Evolutionary conservation across 805 yeast species (phyloP), one percentile per base, ranked within the genome.

Genomic region (Yarrowia deformans): DNA sequence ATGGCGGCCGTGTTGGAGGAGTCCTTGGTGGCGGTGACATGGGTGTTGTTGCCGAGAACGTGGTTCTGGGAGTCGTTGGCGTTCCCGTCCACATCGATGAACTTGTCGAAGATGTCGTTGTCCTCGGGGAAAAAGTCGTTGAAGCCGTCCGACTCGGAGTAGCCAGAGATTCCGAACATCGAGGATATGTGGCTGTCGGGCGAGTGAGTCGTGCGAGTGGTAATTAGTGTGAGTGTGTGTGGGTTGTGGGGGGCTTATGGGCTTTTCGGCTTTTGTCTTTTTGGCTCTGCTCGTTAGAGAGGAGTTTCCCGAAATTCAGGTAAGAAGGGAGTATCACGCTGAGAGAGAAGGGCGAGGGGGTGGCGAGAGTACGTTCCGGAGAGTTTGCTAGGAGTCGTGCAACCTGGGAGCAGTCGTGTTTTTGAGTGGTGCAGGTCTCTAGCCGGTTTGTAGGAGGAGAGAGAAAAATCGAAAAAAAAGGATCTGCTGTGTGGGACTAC

Each of bases 51-150:
- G 56, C 39, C 39, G 37, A 56, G n/a, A 34, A 45, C 19, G 49
- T 12, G 32, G 43, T n/a, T 43, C 23, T 16, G 37, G 6, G 48
- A 13, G 66, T 43, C 66, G 66, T 60, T 60, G 45, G 66, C 52
- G 34, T 60, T 60, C 3, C 66, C 66, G 34, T 60, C 66, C 46
- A 60, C 66, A 34, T 60, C 66, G 48, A 63, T 63, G 56, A 63
- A 63, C 55, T 49, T 48, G 68, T 63, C 68, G 68, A 63, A 63
- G 39, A 63, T 48, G 46, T 63, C 68, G 39, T 63, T 63, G 68
- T 63, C 68, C 35, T 63, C 68, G 48, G 66, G 66, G 39, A 63
- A 63, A 32, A 48, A 63, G 68, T 63, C 68, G 68, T 63, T 63
- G 56, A 63, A 63, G 45, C 68, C 68, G 29, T 63, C 68, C 68